Evolutionary conservation across 495 filamentous ascomycete species (phyloP).

Genomic region (Hypoxylon fuscum): DNA sequence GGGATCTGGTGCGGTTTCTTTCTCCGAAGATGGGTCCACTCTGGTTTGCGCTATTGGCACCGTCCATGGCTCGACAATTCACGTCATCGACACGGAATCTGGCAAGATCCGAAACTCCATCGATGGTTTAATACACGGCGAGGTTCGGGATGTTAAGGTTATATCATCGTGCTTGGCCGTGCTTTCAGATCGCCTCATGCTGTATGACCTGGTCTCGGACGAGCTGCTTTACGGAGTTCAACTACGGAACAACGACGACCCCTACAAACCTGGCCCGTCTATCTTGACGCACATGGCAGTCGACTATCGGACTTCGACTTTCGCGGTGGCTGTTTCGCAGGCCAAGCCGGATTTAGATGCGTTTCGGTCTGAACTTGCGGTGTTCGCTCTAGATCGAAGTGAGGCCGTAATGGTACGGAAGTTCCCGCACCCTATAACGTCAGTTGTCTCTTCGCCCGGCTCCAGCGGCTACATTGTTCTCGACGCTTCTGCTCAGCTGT

Average conservation of each 20-base stretch:
- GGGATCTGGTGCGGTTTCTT: constrained; percentile 67
- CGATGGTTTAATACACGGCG: constrained; percentile 62
- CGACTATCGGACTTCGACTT: constrained; percentile 62
- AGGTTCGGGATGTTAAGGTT: constrained; percentile 65
- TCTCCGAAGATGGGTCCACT: constrained; percentile 87
- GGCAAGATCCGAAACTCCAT: constrained; percentile 64
- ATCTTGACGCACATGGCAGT: constrained; percentile 68
- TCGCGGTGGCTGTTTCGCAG: constrained; percentile 64
- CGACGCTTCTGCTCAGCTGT: constrained; percentile 67
- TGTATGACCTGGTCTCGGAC: constrained; percentile 73
- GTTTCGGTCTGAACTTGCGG: constrained; percentile 58
- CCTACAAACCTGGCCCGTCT: constrained; percentile 20
- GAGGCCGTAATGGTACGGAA: constrained; percentile 59
- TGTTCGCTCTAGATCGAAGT: constrained; percentile 62
- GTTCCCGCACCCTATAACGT: constrained; percentile 60
- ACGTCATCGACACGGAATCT: constrained; percentile 67
- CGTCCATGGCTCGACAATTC: constrained; percentile 58
- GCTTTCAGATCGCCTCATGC: constrained; percentile 67
- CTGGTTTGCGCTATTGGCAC: constrained; percentile 68
- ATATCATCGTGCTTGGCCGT: constrained; percentile 68
- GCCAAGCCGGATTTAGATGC: constrained; percentile 35
- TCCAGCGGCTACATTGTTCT: constrained; percentile 70
- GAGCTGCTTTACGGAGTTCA: constrained; percentile 61
- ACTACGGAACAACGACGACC: constrained; percentile 32
- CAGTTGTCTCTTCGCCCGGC: constrained; percentile 60